Base-by-base conservation (phyloP, 495 filamentous ascomycete genomes). In the Rhypophila decipiens region DNA sequence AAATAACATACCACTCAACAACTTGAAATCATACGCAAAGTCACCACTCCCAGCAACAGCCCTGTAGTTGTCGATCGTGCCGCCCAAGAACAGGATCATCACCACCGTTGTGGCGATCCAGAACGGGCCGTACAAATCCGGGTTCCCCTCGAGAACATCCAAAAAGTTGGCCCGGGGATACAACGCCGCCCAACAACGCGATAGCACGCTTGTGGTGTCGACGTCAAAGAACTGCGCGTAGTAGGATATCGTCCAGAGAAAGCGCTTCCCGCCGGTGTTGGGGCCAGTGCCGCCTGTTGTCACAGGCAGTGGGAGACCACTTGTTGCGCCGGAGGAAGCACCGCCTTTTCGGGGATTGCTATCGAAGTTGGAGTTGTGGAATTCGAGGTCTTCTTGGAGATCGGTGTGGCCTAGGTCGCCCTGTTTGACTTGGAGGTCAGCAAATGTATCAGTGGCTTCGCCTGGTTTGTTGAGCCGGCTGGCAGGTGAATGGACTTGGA, bases 91-190 rank as follows among this genome's bases (percentile, higher is more conserved):
- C 34, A 98, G 72, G 40, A 97, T 96, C 53, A 98, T 76, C 19
- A 98, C 84, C 15, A 98, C 94, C 2, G 93, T 96, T 1, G 93
- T 97, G 10, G 94, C 94, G 69, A 98, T 96, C 93, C 93, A 98
- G 65, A 97, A 86, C 3, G 93, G 93, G 2, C 79, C 79, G 72
- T 98, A 98, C 45, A 98, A 75, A 61, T 98, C 93, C 17, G 93
- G 88, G 61, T 96, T 96, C n/a, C 90, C 93, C 56, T 96, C 93
- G 5, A 96, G 75, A 27, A 96, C 86, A 58, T 98, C 93, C 47
- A 98, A 81, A 67, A 98, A 98, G 72, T 95, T 96, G 39, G 82
- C 82, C 42, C 88, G 81, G 24, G 94, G 93, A 68, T 85, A 95
- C 21, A 97, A 69, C 19, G 90, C 82, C 0, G 88, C 85, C 60